Conservation (phyloP, 352 stramenopile species). For the Pythium aphanidermatum region DNA sequence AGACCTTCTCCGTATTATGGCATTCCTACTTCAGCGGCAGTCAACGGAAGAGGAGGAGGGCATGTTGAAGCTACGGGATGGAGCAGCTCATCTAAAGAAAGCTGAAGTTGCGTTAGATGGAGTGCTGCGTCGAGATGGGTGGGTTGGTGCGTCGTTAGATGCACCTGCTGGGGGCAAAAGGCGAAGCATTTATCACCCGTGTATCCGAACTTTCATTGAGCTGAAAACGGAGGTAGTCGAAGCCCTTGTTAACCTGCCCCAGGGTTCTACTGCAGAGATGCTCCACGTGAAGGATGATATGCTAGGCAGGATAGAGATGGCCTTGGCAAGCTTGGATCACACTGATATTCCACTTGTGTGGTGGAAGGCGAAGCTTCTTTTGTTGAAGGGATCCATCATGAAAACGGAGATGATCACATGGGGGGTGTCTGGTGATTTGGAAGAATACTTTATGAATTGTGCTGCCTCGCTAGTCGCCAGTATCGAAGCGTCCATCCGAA, state of each 20-base stretch:
- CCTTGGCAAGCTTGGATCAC: too few relatives aligned
- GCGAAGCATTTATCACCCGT: slow-evolving; percentile 49
- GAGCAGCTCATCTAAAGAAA: slow-evolving; percentile 16
- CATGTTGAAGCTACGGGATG: neutral
- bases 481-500: slow-evolving; percentile 29
- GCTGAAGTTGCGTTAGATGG: slow-evolving; percentile 37
- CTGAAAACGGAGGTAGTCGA: slow-evolving; percentile 46
- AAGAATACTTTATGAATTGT: slow-evolving; percentile 1
- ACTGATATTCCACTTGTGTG: slow-evolving; percentile 30
- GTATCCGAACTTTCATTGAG: slow-evolving; percentile 40
- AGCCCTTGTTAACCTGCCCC: slow-evolving; percentile 35
- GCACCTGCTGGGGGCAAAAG: slow-evolving; percentile 21
- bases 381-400: slow-evolving; percentile 53
- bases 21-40: slow-evolving; percentile 19
- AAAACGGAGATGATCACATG: slow-evolving; percentile 30
- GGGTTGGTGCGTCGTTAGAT: slow-evolving; percentile 36
- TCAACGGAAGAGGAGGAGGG: slow-evolving; percentile 1
- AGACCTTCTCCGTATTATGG: slow-evolving; percentile 28
- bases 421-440: neutral
- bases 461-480: slow-evolving; percentile 6
- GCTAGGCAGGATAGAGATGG: too few relatives aligned
- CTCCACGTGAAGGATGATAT: slow-evolving; percentile 32
- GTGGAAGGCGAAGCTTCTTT: slow-evolving; percentile 39
- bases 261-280: slow-evolving; percentile 3
- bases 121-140: slow-evolving; percentile 47